Evolutionary conservation across 352 stramenopile species (phyloP), one percentile per base, ranked within the genome.

Genomic region (Phytophthora cactorum): DNA sequence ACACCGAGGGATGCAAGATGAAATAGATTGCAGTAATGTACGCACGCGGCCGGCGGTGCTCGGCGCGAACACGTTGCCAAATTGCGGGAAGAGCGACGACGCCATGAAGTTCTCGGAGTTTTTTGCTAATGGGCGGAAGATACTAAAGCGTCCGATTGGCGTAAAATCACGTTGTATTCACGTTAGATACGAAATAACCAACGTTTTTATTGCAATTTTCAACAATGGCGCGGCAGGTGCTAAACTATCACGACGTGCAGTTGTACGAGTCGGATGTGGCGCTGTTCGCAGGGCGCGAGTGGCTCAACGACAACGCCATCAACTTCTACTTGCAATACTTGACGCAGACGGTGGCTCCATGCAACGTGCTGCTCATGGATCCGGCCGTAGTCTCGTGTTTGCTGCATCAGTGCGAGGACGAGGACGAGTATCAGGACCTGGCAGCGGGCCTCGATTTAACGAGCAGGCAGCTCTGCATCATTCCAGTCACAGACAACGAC

Each of bases 311-410:
- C 70, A 93, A 87, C 29, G 70, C 84, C 25, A 76, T 96, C 63
- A 86, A 94, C 78, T 96, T 96, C 59, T 94, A 92, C 70, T 79
- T 96, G 50, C 77, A 89, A 68, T 88, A 81, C 59, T 44, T 93
- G 29, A 80, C 78, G 31, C 81, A 85, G 34, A 81, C 79, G 6
- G 29, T 68, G 6, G 32, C 31, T 50, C 29, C n/a, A 28, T 64
- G 53, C 45, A 68, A 76, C 59, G 63, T 92, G 46, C 59, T 94
- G 51, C 70, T 94, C 47, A 82, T 92, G 74, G 88, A 96, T 59
- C 82, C 88, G 9, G 83, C 81, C 4, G 80, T 96, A 27, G 82
- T 93, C 10, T 93, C 86, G 59, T 94, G 88, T 67, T 78, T 93
- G 70, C 65, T 91, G 72, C 75, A 92, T 34, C 88, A 96, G 66